A percentile compares a stretch with the other conserved stretches of the same genome.
Conservation (phyloP, 139 green algal species). For the Picochlorum sp. region DNA sequence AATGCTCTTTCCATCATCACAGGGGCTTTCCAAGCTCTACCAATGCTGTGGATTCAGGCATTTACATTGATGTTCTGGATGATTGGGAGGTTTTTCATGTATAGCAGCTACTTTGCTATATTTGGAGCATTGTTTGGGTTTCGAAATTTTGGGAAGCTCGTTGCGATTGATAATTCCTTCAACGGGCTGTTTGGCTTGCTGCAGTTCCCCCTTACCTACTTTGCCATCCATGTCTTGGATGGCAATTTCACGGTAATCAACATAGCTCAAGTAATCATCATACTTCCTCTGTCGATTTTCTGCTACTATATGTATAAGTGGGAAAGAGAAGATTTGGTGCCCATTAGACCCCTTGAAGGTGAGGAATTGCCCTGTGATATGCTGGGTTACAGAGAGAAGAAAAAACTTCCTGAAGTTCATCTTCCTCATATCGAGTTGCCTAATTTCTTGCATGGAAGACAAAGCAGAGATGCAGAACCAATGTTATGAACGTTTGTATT, state of each 20-base stretch:
- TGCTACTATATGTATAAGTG: conserved; percentile 31
- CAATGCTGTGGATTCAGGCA: conserved; percentile 32
- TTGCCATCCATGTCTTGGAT: conserved; percentile 29
- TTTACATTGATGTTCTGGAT: conserved; percentile 45
- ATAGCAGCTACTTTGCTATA: conserved; percentile 53
- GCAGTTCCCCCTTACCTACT: conserved; percentile 36
- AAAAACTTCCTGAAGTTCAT: conserved; percentile 8
- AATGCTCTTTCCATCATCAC: conserved; percentile 34
- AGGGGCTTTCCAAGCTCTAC: conserved; percentile 38
- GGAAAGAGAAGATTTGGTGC: conserved; percentile 42
- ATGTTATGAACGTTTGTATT: not conserved
- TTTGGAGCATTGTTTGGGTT: conserved; percentile 53
- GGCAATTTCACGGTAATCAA: conserved; percentile 51
- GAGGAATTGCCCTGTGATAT: conserved; percentile 27
- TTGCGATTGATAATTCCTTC: conserved; percentile 53
- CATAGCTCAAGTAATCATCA: conserved; percentile 24
- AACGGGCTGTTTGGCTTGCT: conserved; percentile 44
- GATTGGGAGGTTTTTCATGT: conserved; percentile 46
- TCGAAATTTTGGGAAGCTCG: conserved; percentile 46
- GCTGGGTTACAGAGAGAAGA: conserved; percentile 6
- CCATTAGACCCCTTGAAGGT: conserved; percentile 37
- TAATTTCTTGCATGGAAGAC: not conserved
- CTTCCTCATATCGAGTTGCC: conserved; percentile 12
- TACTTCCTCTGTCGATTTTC: conserved; percentile 29
- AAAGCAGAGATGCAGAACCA: not conserved